Percentiles rank a stretch among this genome's conserved stretches.
phyloP scores from a whole-genome alignment of 495 filamentous ascomycete species.

The Aspergillus cavernicola region DNA sequence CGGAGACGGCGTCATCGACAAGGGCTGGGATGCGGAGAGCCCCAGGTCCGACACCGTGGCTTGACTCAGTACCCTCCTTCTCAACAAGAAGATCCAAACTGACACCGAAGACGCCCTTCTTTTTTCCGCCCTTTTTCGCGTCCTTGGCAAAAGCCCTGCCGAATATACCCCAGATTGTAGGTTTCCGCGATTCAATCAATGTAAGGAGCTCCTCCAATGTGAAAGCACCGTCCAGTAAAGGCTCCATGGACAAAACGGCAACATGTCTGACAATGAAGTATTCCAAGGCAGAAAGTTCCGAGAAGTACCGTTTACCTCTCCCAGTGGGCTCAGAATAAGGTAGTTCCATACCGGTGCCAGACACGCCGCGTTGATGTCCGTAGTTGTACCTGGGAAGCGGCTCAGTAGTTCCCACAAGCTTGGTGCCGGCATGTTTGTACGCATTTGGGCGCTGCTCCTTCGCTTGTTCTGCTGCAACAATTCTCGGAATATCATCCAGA shows the following conservation, averaged over 20 bases:
- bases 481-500: slow-evolving; percentile 94
- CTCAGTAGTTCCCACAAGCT: slow-evolving; percentile 60
- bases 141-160: slow-evolving; percentile 91
- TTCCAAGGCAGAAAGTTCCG: slow-evolving; percentile 90
- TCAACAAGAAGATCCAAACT: slow-evolving; percentile 80
- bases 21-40: slow-evolving; percentile 82
- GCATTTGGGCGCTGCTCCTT: slow-evolving; percentile 87
- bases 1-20: slow-evolving; percentile 85
- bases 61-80: slow-evolving; percentile 90
- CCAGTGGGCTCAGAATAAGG: slow-evolving; percentile 25
- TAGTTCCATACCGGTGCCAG: slow-evolving; percentile 55
- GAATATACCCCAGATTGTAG: slow-evolving; percentile 96
- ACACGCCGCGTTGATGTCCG: slow-evolving; percentile 77
- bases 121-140: slow-evolving; percentile 71
- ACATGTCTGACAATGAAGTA: slow-evolving; percentile 97
- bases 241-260: slow-evolving; percentile 93
- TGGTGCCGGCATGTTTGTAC: slow-evolving; percentile 68
- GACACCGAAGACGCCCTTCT: slow-evolving; percentile 92
- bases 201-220: slow-evolving; percentile 91
- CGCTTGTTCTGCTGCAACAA: slow-evolving; percentile 93
- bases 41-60: slow-evolving; percentile 90
- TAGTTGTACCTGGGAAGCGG: slow-evolving; percentile 65
- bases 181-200: slow-evolving; percentile 88
- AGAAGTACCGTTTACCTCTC: slow-evolving; percentile 80
- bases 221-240: slow-evolving; percentile 84